Conservation (phyloP, 805 yeast genomes). For the Lipomyces sp. region DNA sequence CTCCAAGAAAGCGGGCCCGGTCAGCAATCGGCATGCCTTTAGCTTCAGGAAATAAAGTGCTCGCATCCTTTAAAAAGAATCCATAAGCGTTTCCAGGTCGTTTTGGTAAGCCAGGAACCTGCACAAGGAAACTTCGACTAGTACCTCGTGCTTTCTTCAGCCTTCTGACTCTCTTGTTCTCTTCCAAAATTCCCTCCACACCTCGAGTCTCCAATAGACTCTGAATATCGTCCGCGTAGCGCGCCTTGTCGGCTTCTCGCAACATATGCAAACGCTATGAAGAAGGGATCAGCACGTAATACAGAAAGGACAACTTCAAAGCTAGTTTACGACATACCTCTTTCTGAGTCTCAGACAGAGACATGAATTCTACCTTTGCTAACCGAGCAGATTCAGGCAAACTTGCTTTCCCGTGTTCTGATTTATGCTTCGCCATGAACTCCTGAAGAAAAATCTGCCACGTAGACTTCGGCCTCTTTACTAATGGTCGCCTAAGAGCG, state of each 20-base stretch:
- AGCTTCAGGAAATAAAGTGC: not conserved
- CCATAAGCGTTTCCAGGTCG: conserved; percentile 7
- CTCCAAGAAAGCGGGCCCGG: not conserved
- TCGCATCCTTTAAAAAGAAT: conserved; percentile 3
- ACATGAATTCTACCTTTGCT: not conserved
- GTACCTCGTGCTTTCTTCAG: not conserved
- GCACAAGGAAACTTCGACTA: not conserved
- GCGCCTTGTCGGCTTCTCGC: not conserved
- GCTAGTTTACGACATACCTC: not conserved
- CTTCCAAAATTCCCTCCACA: not conserved
- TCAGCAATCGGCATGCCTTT: conserved; percentile 4
- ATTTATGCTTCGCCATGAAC: not conserved
- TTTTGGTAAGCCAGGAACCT: not conserved
- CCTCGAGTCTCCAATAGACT: not conserved
- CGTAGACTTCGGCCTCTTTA: not conserved
- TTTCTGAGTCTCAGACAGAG: not conserved
- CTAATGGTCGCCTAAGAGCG: not conserved
- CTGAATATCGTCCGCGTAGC: not conserved
- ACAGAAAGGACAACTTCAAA: not conserved
- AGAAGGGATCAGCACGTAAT: not conserved
- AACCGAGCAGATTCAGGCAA: not conserved
- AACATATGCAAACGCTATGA: not conserved
- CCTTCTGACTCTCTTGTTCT: conserved; percentile 1
- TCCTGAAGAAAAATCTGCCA: not conserved
- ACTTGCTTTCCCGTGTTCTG: not conserved